Base-by-base conservation (phyloP, 176 grass and related monocot genomes). In the Cenchrus americanus region DNA sequence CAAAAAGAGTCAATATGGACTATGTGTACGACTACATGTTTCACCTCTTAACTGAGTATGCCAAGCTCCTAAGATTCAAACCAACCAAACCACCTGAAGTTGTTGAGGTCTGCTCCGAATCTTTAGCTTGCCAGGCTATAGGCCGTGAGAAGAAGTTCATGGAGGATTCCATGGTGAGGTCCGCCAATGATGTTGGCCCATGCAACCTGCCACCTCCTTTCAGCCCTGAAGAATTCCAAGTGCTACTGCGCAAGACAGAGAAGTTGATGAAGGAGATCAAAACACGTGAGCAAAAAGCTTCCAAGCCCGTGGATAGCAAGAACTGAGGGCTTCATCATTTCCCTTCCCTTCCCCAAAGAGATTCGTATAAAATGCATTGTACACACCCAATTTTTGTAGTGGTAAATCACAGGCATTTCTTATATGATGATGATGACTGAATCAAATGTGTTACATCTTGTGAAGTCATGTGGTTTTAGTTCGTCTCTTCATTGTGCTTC, bases 11-110 rank as follows among this genome's bases (percentile, higher is more conserved):
- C n/a, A n/a, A n/a, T n/a, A n/a, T n/a, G n/a, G n/a, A n/a, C n/a
- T n/a, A n/a, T n/a, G n/a, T n/a, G n/a, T n/a, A n/a, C n/a, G n/a
- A n/a, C n/a, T n/a, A n/a, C n/a, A n/a, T n/a, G n/a, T n/a, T n/a
- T n/a, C n/a, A n/a, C n/a, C n/a, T n/a, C n/a, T n/a, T n/a, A n/a
- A n/a, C n/a, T n/a, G n/a, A n/a, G n/a, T n/a, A n/a, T n/a, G n/a
- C n/a, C n/a, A 96, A 96, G 89, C 96, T 99, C 52, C 87, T 96
- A 80, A 86, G 85, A 49, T 96, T 94, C 86, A 96, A 92, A 43
- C 93, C 91, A 48, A 94, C 85, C 17, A 73, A 83, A 78, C 89
- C 93, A 26, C 68, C 83, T 70, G 72, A 89, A 62, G 89, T 89
- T 21, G 65, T 90, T 64, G 93, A 99, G 81, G 62, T 94, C 22